Conservation (phyloP, 1,284 basidiomycete genomes). For the Fomitopsis betulina region DNA sequence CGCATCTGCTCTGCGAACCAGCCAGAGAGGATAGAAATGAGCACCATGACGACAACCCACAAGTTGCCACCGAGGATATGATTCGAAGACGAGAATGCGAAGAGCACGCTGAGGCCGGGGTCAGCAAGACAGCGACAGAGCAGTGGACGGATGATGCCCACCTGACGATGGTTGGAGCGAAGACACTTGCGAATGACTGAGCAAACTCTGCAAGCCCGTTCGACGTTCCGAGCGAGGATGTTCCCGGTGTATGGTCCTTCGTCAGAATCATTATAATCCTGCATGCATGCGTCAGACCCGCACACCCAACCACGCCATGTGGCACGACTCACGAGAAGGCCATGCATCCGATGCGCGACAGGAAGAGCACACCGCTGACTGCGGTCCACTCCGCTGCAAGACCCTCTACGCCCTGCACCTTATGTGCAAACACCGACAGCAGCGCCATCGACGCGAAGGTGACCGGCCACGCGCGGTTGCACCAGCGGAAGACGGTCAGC, state of each 20-base stretch:
- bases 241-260: constrained; percentile 47
- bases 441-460: constrained; percentile 32
- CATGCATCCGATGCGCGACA: constrained; percentile 30
- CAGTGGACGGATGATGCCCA: background rate
- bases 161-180: constrained; percentile 48
- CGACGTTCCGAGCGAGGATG: constrained; percentile 50
- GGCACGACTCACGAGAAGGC: constrained; percentile 33
- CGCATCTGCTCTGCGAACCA: constrained; percentile 20
- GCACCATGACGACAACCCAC: constrained; percentile 31
- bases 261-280: constrained; percentile 60
- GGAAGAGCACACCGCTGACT: constrained; percentile 28
- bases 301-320: background rate
- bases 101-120: constrained; percentile 39
- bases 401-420: constrained; percentile 9
- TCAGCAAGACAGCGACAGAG: background rate
- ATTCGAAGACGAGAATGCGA: constrained; percentile 34
- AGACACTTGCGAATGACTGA: constrained; percentile 49
- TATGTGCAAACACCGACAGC: constrained; percentile 25
- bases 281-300: background rate
- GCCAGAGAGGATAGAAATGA: constrained; percentile 17
- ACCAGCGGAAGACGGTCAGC: constrained; percentile 27
- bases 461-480: constrained; percentile 31
- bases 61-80: constrained; percentile 33
- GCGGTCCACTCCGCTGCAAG: constrained; percentile 29
- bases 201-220: constrained; percentile 62